Evolutionary conservation across 2,329 filamentous ascomycete genomes (phyloP).

Genomic region (Tolypocladium cylindrosporum): DNA sequence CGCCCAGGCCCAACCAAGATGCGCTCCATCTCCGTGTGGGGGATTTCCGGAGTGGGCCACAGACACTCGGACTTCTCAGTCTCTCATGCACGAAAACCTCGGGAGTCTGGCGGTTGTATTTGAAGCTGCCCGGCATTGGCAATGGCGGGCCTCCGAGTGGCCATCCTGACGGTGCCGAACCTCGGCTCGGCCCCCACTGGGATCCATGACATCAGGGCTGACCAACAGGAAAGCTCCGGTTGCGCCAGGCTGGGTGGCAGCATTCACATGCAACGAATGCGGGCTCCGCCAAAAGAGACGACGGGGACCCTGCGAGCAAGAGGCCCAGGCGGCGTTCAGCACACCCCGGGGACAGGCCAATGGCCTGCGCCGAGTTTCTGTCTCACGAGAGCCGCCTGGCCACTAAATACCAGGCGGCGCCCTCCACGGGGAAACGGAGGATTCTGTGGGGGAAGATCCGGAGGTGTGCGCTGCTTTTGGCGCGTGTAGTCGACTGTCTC

Average conservation of each 20-base stretch:
- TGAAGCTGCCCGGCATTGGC: background rate
- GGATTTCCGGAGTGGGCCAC: background rate
- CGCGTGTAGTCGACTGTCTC: background rate
- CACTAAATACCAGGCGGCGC: background rate
- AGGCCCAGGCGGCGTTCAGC: too few species aligned
- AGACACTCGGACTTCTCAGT: background rate
- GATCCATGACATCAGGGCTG: background rate
- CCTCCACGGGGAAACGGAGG: background rate
- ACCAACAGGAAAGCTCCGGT: background rate
- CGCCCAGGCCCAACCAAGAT: background rate
- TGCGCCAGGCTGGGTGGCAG: background rate
- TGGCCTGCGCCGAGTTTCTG: background rate
- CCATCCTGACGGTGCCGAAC: background rate
- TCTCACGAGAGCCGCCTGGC: background rate
- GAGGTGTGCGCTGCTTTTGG: background rate
- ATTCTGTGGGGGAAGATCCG: background rate
- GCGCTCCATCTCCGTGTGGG: background rate
- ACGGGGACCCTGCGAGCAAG: background rate
- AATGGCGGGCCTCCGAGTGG: conserved; percentile 5
- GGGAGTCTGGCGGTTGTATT: background rate
- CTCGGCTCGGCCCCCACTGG: background rate
- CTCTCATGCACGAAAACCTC: background rate
- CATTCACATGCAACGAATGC: background rate
- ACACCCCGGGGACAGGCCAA: background rate
- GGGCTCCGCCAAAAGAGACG: background rate